phyloP scores from a whole-genome alignment of 2,329 filamentous ascomycete genomes.

The Dactylellina parvicollis region DNA sequence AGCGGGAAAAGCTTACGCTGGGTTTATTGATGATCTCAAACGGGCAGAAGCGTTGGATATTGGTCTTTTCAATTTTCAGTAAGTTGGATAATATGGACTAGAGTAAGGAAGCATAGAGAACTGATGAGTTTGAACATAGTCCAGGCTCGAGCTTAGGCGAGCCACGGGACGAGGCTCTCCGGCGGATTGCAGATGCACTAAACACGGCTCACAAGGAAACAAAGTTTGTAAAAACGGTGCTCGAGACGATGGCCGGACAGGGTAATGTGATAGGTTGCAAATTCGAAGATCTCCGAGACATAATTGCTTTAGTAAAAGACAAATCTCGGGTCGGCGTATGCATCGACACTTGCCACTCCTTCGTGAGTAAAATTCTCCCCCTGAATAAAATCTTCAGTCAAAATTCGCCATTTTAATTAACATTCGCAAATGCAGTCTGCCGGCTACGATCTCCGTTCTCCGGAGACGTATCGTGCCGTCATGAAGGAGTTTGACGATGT shows the following conservation, averaged over 20 bases:
- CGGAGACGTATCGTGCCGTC: constrained; percentile 76
- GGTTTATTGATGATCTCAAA: constrained; percentile 86
- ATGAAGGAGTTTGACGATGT: constrained; percentile 78
- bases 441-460: constrained; percentile 85
- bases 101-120: too few species aligned
- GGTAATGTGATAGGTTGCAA: constrained; percentile 82
- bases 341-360: constrained; percentile 95
- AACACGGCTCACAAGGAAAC: constrained; percentile 84
- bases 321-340: constrained; percentile 90
- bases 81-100: constrained; percentile 49
- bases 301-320: constrained; percentile 81
- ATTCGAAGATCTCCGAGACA: constrained; percentile 85
- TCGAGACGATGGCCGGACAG: constrained; percentile 94
- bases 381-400: neutral
- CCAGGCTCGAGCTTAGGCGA: constrained; percentile 82
- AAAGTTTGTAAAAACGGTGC: constrained; percentile 77
- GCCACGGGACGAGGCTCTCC: constrained; percentile 74
- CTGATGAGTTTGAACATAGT: too few species aligned
- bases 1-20: constrained; percentile 82
- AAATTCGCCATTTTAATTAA: neutral
- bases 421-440: constrained; percentile 65
- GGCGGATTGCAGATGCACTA: constrained; percentile 80
- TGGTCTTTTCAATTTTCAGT: constrained; percentile 94
- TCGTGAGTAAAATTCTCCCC: constrained; percentile 64
- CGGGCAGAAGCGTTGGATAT: constrained; percentile 89